A percentile compares a stretch with the other conserved stretches of the same genome.
phyloP scores from a whole-genome alignment of 108 stramenopile genomes.

The Nitzschia sp. region DNA sequence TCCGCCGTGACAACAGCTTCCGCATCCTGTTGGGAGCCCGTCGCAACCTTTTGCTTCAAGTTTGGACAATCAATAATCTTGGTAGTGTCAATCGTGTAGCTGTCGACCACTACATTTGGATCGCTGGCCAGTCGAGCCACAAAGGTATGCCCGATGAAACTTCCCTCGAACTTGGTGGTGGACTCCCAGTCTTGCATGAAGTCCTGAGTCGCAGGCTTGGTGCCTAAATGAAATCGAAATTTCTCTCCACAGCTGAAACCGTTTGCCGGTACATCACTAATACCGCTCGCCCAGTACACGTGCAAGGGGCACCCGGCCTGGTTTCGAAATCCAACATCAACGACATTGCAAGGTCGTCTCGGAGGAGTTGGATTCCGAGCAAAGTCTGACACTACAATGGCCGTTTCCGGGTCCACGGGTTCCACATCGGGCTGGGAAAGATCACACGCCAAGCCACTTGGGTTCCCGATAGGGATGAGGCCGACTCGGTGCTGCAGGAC shows the following conservation, averaged over 20 bases:
- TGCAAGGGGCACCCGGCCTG: constrained; percentile 48
- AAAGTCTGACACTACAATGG: constrained; percentile 12
- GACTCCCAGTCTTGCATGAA: constrained; percentile 50
- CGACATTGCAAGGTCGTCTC: constrained; percentile 33
- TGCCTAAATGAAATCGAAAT: constrained; percentile 56
- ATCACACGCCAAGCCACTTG: constrained; percentile 9
- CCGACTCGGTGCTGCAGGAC: constrained; percentile 55
- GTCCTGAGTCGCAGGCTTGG: constrained; percentile 38
- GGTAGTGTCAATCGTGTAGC: constrained; percentile 38
- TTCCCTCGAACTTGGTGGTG: constrained; percentile 47
- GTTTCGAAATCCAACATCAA: constrained; percentile 51
- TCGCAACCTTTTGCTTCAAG: constrained; percentile 23
- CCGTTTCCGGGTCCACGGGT: constrained; percentile 36
- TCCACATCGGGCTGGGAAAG: constrained; percentile 28
- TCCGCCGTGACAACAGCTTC: constrained; percentile 13
- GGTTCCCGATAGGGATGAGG: constrained; percentile 43
- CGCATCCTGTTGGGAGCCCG: neutral
- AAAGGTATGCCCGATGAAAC: constrained; percentile 51
- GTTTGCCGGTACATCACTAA: constrained; percentile 21
- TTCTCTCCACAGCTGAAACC: constrained; percentile 43
- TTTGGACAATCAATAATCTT: constrained; percentile 46
- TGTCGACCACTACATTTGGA: constrained; percentile 39
- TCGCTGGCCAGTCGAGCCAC: constrained; percentile 42
- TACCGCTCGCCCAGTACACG: constrained; percentile 38
- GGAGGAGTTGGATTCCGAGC: constrained; percentile 9